Percentiles rank a stretch among this genome's conserved stretches.
Evolutionary conservation across 306 rosid species (phyloP).

Genomic region (Prunus salicina): DNA sequence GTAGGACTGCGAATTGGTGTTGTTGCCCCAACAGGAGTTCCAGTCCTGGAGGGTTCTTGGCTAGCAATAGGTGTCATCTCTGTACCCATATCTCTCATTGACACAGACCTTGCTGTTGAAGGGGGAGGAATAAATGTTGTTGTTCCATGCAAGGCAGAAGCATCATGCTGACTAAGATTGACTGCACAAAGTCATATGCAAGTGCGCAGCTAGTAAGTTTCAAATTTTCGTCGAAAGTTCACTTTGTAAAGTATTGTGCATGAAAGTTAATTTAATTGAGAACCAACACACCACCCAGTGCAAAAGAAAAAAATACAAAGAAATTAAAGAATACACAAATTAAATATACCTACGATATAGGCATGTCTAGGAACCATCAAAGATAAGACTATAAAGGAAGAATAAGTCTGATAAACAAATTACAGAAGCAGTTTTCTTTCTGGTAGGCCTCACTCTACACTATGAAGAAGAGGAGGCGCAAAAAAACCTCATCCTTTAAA

Average conservation of each 20-base stretch:
- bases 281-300: background rate
- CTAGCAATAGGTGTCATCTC: constrained; percentile 99
- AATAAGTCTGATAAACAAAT: background rate
- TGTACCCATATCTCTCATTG: constrained; percentile 99
- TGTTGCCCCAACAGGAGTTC: constrained; percentile 93
- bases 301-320: background rate
- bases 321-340: background rate
- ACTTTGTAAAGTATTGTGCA: background rate
- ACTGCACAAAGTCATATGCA: constrained; percentile 44
- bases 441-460: background rate
- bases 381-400: background rate
- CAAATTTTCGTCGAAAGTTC: background rate
- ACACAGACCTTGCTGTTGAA: constrained; percentile 92
- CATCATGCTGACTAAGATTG: constrained; percentile 74
- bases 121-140: constrained; percentile 86
- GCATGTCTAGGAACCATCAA: background rate
- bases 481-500: no score
- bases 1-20: constrained; percentile 88
- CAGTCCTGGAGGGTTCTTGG: constrained; percentile 96
- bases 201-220: constrained; percentile 3
- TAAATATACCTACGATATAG: background rate
- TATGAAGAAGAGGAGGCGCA: background rate
- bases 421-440: background rate
- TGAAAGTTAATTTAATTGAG: background rate
- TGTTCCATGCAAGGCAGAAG: constrained; percentile 65